phyloP scores from a whole-genome alignment of 257 asterid species.

The Anisodus tanguticus region DNA sequence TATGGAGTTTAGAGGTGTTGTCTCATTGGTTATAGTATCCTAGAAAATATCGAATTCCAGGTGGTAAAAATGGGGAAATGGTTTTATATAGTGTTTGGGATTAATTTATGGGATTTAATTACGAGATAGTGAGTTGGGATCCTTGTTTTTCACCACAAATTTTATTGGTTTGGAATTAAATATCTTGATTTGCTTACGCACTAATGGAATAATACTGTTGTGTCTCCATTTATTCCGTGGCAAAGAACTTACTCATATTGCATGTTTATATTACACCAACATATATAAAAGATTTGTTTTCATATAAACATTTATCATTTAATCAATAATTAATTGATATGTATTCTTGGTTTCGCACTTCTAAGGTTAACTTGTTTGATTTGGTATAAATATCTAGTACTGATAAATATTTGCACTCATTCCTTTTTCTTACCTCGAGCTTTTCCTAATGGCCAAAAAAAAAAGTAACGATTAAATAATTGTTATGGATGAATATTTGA shows the following conservation, averaged over 20 bases:
- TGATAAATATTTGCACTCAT: not conserved
- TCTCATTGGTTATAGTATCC: not conserved
- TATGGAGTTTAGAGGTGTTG: not conserved
- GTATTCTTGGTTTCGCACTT: not conserved
- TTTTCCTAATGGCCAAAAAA: not conserved
- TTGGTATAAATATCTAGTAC: not conserved
- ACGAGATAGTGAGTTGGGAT: constrained; percentile 23
- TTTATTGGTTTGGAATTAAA: not conserved
- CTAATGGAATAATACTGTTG: not conserved
- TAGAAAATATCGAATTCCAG: not conserved
- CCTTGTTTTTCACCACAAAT: constrained; percentile 26
- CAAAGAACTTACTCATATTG: not conserved
- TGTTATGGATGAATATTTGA: not conserved
- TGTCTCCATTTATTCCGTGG: not conserved
- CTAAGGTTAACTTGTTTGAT: not conserved
- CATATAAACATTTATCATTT: too few relatives aligned
- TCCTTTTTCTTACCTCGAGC: not conserved
- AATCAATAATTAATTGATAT: too few relatives aligned
- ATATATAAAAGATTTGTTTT: not conserved
- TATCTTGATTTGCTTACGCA: not conserved
- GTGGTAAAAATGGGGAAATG: not conserved
- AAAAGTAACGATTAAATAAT: not conserved
- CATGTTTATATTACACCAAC: not conserved
- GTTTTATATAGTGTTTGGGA: not conserved
- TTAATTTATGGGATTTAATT: not conserved